These are phyloP conservation scores for Trypanosoma rangeli DNA, from an alignment of 208 protist genomes.

Conservation along the genomic window DNA sequence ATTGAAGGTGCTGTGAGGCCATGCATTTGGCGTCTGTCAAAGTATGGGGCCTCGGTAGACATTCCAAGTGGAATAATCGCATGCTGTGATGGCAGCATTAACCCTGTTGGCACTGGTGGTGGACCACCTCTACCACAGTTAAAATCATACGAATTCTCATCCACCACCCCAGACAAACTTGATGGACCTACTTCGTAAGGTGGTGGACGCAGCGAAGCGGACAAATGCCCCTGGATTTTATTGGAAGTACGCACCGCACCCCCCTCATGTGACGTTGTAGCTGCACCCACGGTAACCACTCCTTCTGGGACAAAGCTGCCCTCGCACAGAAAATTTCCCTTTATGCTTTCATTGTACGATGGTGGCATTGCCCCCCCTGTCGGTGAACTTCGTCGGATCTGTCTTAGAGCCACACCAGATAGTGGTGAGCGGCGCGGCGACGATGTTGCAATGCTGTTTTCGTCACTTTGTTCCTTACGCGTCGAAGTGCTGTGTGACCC, in stretches of 20 bases:
- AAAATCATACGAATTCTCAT: not conserved
- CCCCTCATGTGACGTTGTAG: not conserved
- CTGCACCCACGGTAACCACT: not conserved
- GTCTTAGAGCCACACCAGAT: not conserved
- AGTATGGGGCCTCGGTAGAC: slow-evolving; percentile 7
- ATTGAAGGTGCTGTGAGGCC: not conserved
- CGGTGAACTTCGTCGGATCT: not conserved
- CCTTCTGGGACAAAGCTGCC: not conserved
- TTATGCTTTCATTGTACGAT: slow-evolving; percentile 6
- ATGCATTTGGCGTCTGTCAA: slow-evolving; percentile 9
- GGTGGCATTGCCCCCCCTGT: not conserved
- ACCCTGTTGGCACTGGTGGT: not conserved
- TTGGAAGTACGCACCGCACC: not conserved
- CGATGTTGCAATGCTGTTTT: not conserved
- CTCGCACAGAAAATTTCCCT: not conserved
- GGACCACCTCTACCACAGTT: not conserved
- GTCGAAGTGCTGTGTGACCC: not conserved
- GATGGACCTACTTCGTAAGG: not conserved
- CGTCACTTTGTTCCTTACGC: not conserved
- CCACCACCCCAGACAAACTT: not conserved
- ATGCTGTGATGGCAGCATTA: not conserved
- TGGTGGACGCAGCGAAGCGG: not conserved
- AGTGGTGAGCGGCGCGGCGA: not conserved
- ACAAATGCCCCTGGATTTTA: not conserved
- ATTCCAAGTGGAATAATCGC: not conserved